Evolutionary conservation across 345 rosid genomes (phyloP).

Genomic region (Moricandia arvensis): DNA sequence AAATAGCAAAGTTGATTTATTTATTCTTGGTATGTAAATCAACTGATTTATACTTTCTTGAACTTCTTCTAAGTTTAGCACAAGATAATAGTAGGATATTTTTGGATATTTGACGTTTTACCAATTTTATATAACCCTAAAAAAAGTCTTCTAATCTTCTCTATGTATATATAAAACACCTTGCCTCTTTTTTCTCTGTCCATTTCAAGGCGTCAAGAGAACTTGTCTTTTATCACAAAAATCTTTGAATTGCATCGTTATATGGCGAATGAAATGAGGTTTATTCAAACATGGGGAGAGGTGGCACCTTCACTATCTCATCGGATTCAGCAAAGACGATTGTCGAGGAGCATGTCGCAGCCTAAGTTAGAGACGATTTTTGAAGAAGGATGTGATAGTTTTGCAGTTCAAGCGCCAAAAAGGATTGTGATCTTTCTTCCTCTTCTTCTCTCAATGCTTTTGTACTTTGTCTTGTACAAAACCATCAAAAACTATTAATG

Average conservation of each 20-base stretch:
- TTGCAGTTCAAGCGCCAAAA: conserved; percentile 32
- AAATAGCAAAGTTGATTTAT: not conserved
- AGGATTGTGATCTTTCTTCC: conserved; percentile 42
- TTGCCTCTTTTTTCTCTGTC: too few relatives aligned
- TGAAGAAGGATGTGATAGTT: conserved; percentile 41
- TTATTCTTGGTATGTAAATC: not conserved
- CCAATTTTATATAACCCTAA: conserved; percentile 1
- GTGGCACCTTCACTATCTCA: conserved; percentile 39
- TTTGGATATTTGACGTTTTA: not conserved
- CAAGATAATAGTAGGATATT: conserved; percentile 3
- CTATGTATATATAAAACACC: not conserved
- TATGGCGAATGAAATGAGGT: conserved; percentile 44
- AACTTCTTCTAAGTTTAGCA: conserved; percentile 25
- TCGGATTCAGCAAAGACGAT: conserved; percentile 26
- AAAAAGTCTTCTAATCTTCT: conserved; percentile 24
- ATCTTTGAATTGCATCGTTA: not conserved
- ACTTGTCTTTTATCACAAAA: not conserved
- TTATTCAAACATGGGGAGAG: conserved; percentile 41
- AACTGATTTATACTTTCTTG: not conserved
- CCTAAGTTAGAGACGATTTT: conserved; percentile 45
- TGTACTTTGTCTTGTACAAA: conserved; percentile 37
- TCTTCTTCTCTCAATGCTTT: conserved; percentile 29
- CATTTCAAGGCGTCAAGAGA: not conserved
- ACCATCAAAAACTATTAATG: conserved; percentile 25
- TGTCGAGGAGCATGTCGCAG: conserved; percentile 23